These are phyloP conservation scores for Diphasiastrum complanatum DNA, from an alignment of 83 land plant species.

Conservation along the genomic window DNA sequence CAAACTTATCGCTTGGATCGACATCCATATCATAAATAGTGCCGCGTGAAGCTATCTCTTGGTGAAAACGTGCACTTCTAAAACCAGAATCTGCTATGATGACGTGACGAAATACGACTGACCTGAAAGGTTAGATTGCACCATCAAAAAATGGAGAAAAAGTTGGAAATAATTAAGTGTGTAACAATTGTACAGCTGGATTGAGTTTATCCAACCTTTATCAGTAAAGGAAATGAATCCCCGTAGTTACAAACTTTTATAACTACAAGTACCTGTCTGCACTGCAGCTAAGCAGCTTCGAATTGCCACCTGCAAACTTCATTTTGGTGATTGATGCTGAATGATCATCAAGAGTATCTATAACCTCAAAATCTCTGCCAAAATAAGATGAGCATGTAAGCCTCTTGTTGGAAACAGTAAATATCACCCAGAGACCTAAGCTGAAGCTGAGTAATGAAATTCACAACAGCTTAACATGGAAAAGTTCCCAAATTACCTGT, in stretches of 20 bases:
- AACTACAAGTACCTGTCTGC: conserved; percentile 5
- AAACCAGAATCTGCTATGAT: not conserved
- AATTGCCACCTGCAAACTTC: conserved; percentile 6
- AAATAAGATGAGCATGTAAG: not conserved
- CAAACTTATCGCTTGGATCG: too few relatives aligned
- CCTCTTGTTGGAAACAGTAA: not conserved
- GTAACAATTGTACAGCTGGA: not conserved
- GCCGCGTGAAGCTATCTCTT: too few relatives aligned
- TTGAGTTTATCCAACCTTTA: not conserved
- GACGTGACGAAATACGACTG: conserved; percentile 5
- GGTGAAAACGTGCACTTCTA: too few relatives aligned
- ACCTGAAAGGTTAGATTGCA: not conserved
- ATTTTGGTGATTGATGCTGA: conserved; percentile 5
- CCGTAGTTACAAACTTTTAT: too few relatives aligned
- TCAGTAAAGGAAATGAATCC: not conserved
- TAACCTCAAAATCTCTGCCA: not conserved
- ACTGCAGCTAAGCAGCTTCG: conserved; percentile 14
- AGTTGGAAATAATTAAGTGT: too few relatives aligned
- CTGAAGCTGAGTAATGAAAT: too few relatives aligned
- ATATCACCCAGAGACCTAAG: too few relatives aligned
- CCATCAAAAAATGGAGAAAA: too few relatives aligned
- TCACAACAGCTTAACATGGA: too few relatives aligned
- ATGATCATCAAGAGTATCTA: conserved; percentile 15
- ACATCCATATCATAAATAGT: too few relatives aligned
- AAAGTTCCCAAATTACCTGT: not conserved